These are phyloP conservation scores for Cicer bijugum DNA, from an alignment of 306 rosid genomes.

Conservation along the genomic window DNA sequence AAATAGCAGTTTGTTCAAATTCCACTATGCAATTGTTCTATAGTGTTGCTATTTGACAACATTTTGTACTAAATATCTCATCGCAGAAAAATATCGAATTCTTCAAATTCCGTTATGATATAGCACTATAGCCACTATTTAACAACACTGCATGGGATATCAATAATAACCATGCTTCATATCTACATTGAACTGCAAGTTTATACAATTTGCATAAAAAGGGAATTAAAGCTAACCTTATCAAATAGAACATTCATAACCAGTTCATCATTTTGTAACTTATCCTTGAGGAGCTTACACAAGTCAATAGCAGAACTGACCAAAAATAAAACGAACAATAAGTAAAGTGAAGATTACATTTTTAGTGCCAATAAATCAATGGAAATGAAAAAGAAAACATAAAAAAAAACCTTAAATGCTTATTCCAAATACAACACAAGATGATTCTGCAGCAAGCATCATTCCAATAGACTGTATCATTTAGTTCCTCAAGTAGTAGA, in stretches of 20 bases:
- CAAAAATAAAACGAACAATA: slow-evolving; percentile 40
- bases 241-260: slow-evolving; percentile 58
- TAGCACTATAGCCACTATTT: too few species aligned
- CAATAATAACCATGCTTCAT: slow-evolving; percentile 12
- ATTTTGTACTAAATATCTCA: too few species aligned
- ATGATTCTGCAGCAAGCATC: slow-evolving; percentile 72
- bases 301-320: slow-evolving; percentile 66
- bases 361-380: slow-evolving; percentile 24
- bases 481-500: slow-evolving; percentile 61
- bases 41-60: too few species aligned
- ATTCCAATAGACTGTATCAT: slow-evolving; percentile 61
- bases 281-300: slow-evolving; percentile 71
- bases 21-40: too few species aligned
- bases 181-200: slow-evolving; percentile 19
- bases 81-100: too few species aligned
- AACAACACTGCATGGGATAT: background rate
- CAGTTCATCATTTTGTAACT: slow-evolving; percentile 54
- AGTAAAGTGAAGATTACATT: slow-evolving; percentile 22
- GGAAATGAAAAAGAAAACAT: slow-evolving; percentile 7
- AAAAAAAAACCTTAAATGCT: slow-evolving; percentile 63
- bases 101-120: too few species aligned
- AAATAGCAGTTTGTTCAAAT: too few species aligned
- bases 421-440: slow-evolving; percentile 63
- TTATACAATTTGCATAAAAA: slow-evolving; percentile 25
- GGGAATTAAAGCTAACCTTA: slow-evolving; percentile 61